Base-by-base conservation (phyloP, 129 eudicot genomes). In the Solidago caesia region DNA sequence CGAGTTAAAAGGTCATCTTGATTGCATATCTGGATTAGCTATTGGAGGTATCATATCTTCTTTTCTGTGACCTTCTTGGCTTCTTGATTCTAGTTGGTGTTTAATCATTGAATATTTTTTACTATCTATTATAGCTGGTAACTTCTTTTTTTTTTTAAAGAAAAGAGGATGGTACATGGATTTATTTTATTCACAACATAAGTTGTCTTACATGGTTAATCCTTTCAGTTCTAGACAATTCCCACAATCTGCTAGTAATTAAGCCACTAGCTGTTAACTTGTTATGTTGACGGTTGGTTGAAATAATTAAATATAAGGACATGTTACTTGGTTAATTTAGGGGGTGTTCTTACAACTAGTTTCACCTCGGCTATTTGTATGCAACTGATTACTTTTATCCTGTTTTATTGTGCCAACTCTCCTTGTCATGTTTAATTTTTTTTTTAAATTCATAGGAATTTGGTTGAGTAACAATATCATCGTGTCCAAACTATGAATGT, bases 1-100 rank as follows among this genome's bases (percentile, higher is more conserved):
- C 21, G 88, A 92, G 49, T 74, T 92, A 72, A 81, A 89, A 76
- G 95, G 92, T 64, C 98, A 92, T 86, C 74, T 77, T 79, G 92
- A 89, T 77, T 85, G 86, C 74, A 77, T 92, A 58, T 82, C 96
- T 43, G 89, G 95, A 27, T 79, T 92, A 81, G 84, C 95, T 56
- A 71, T 86, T 80, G 98, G 96, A 82, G 96, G 96, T 92, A 85
- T 71, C 70, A 33, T 26, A 55, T 59, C 8, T 43, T n/a, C 26
- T 76, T 44, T 44, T 76, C 47, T 65, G 52, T 43, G 59, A 45
- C 47, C 68, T 46, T 62, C 15, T 14, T 46, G 63, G 51, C 68
- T 46, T 62, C 15, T 14, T 46, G 63, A 64, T 52, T 65, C 13
- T 49, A 47, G 16, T 27, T 14, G 11, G 41, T 70, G 49, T 45